Evolutionary conservation across 805 yeast genomes (phyloP).

Genomic region (Suhomyces vadensis): DNA sequence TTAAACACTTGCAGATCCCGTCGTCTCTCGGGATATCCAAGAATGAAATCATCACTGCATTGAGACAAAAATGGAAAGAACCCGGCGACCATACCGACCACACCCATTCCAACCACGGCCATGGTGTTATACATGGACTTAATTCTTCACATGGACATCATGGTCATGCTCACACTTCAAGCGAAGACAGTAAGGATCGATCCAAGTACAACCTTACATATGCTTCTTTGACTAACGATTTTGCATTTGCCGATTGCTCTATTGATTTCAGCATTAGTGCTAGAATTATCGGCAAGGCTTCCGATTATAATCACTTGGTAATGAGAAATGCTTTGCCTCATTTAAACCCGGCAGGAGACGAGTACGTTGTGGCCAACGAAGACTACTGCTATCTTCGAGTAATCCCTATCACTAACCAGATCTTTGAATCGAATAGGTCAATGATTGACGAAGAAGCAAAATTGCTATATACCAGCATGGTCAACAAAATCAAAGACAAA

Average conservation of each 20-base stretch:
- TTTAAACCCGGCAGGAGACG: slow-evolving; percentile 21
- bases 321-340: slow-evolving; percentile 15
- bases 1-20: slow-evolving; percentile 39
- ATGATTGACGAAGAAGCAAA: slow-evolving; percentile 36
- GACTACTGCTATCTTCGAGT: slow-evolving; percentile 27
- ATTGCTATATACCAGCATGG: slow-evolving; percentile 30
- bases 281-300: slow-evolving; percentile 38
- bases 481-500: slow-evolving; percentile 28
- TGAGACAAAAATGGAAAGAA: slow-evolving; percentile 27
- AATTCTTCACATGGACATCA: no score
- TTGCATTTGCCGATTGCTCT: slow-evolving; percentile 29
- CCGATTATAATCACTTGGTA: slow-evolving; percentile 25
- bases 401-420: slow-evolving; percentile 22
- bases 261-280: slow-evolving; percentile 37
- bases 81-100: slow-evolving; percentile 5
- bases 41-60: slow-evolving; percentile 26
- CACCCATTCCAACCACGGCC: slow-evolving; percentile 2
- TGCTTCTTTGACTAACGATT: slow-evolving; percentile 27
- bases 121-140: background rate
- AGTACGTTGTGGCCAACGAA: slow-evolving; percentile 34
- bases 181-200: slow-evolving; percentile 1
- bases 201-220: slow-evolving; percentile 14
- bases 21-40: slow-evolving; percentile 37
- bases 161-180: background rate
- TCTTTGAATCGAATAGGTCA: slow-evolving; percentile 29